Percentiles rank a stretch among this genome's conserved stretches.
These are phyloP conservation scores for Blastobotrys aristatus DNA, from an alignment of 1,139 yeast genomes.

Conservation along the genomic window DNA sequence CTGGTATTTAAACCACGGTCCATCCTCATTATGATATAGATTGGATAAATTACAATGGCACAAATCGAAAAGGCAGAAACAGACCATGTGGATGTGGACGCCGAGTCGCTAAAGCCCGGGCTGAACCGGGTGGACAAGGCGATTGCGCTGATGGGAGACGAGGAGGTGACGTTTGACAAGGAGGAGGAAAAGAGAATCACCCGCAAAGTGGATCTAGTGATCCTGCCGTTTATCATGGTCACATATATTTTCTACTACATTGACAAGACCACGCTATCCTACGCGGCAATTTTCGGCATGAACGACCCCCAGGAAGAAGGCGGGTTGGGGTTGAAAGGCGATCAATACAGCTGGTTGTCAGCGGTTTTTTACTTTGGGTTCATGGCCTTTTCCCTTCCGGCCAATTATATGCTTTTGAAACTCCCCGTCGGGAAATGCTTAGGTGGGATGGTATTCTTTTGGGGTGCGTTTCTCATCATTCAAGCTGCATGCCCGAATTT, in stretches of 20 bases:
- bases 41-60: too few species aligned
- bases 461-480: conserved; percentile 47
- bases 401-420: conserved; percentile 47
- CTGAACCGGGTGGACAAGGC: conserved; percentile 6
- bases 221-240: conserved; percentile 53
- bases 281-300: conserved; percentile 60
- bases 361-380: conserved; percentile 56
- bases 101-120: too few species aligned
- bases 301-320: too few species aligned
- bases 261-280: conserved; percentile 57
- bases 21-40: too few species aligned
- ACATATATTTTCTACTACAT: conserved; percentile 55
- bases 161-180: conserved; percentile 13
- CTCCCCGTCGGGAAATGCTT: conserved; percentile 51
- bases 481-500: conserved; percentile 48
- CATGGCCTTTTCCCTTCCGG: conserved; percentile 50
- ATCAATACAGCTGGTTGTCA: conserved; percentile 50
- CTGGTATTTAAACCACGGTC: too few species aligned
- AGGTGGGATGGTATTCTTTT: conserved; percentile 41
- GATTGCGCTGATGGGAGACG: conserved; percentile 9
- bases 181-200: conserved; percentile 34
- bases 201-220: conserved; percentile 45
- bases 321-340: conserved; percentile 36
- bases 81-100: too few species aligned
- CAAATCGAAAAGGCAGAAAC: too few species aligned